phyloP scores from a whole-genome alignment of 148 eudicot genomes.

The Dysphania ambrosioides region DNA sequence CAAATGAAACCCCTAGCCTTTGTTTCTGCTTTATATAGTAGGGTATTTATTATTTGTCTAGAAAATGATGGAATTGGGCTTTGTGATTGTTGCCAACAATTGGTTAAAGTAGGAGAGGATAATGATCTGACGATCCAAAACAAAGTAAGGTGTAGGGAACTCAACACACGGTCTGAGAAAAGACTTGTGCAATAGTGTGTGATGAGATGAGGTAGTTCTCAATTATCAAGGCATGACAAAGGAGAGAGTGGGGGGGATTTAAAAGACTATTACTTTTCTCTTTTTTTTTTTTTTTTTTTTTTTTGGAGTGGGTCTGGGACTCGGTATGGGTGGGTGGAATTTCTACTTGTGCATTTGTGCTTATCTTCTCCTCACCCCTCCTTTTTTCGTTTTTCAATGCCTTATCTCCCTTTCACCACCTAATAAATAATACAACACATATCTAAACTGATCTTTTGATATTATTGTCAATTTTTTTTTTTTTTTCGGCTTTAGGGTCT shows the following conservation, averaged over 20 bases:
- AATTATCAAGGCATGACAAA: background rate
- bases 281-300: background rate
- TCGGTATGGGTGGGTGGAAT: slow-evolving; percentile 18
- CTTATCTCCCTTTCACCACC: no score
- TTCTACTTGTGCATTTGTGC: slow-evolving; percentile 9
- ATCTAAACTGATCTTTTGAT: no score
- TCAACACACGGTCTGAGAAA: no score
- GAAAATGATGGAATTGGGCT: background rate
- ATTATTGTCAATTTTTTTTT: no score
- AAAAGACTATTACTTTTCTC: background rate
- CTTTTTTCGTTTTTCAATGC: no score
- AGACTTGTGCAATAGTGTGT: background rate
- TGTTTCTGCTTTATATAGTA: background rate
- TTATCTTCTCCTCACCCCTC: slow-evolving; percentile 19
- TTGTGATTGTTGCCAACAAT: background rate
- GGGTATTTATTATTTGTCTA: background rate
- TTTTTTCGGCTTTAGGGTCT: no score
- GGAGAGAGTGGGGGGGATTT: background rate
- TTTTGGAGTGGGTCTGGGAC: slow-evolving; percentile 8
- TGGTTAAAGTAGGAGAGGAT: background rate
- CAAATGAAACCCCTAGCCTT: background rate
- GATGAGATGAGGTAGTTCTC: background rate
- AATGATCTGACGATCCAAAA: slow-evolving; percentile 10
- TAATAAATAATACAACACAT: no score
- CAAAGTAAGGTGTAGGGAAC: no score